Evolutionary conservation across 345 rosid species (phyloP).

Genomic region (Pistacia integerrima): DNA sequence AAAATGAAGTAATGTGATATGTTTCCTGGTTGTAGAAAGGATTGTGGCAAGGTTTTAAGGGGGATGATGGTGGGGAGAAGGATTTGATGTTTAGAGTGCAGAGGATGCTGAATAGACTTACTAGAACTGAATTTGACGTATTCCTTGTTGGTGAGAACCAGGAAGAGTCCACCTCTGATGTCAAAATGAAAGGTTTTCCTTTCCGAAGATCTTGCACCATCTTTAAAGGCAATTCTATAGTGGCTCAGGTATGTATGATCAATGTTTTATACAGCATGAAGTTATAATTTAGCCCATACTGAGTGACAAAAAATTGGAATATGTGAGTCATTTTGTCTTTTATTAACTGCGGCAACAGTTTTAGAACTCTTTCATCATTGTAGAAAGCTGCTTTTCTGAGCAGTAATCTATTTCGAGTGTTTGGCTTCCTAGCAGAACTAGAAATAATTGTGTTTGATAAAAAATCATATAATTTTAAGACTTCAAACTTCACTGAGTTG

Average conservation of each 20-base stretch:
- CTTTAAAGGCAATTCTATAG: slow-evolving; percentile 55
- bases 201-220: slow-evolving; percentile 87
- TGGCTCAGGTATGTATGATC: slow-evolving; percentile 65
- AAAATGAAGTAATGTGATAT: slow-evolving; percentile 9
- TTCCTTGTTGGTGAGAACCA: slow-evolving; percentile 36
- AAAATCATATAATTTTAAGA: neutral
- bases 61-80: slow-evolving; percentile 40
- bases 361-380: neutral
- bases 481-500: no score
- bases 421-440: neutral
- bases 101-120: slow-evolving; percentile 50
- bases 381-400: neutral
- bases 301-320: neutral
- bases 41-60: slow-evolving; percentile 65
- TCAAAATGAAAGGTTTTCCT: slow-evolving; percentile 63
- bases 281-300: neutral
- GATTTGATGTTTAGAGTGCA: slow-evolving; percentile 54
- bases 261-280: neutral
- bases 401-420: neutral
- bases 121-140: slow-evolving; percentile 62
- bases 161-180: slow-evolving; percentile 35
- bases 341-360: neutral
- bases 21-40: slow-evolving; percentile 52
- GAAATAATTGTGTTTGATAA: neutral
- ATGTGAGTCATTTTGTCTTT: no score